A percentile compares a stretch with the other conserved stretches of the same genome.
Conservation (phyloP, 768 basidiomycete species). For the Rhizopogon vesiculosus region DNA sequence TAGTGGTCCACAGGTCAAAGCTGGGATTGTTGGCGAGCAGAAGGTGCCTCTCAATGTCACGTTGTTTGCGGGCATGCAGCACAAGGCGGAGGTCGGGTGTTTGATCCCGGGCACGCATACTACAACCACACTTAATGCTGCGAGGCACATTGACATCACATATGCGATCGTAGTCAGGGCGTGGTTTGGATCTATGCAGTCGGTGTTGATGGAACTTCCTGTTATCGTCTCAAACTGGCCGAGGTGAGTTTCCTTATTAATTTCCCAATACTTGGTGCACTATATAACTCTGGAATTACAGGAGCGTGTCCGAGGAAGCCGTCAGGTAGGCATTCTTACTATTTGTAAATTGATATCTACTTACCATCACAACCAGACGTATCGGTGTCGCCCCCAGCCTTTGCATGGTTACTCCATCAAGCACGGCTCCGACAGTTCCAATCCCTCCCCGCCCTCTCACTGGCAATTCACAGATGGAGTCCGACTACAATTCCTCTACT, state of each 20-base stretch:
- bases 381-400: conserved; percentile 44
- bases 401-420: conserved; percentile 24
- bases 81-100: conserved; percentile 70
- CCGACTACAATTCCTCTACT: conserved; percentile 7
- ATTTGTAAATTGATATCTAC: background rate
- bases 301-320: conserved; percentile 69
- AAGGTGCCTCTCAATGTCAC: conserved; percentile 70
- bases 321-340: conserved; percentile 33
- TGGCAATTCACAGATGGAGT: conserved; percentile 13
- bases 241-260: conserved; percentile 41
- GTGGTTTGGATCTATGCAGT: conserved; percentile 61
- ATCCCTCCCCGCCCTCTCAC: conserved; percentile 18
- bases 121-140: conserved; percentile 76
- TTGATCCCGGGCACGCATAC: conserved; percentile 69
- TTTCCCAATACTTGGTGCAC: background rate
- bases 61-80: conserved; percentile 66
- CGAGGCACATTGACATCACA: conserved; percentile 80
- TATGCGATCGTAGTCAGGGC: conserved; percentile 78
- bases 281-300: conserved; percentile 22
- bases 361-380: conserved; percentile 29
- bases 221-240: conserved; percentile 86
- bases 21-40: conserved; percentile 58
- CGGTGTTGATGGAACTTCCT: conserved; percentile 68
- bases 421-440: conserved; percentile 25
- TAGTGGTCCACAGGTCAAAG: conserved; percentile 51